Evolutionary conservation across 176 grass and related monocot genomes (phyloP), one percentile per base, ranked within the genome.

Genomic region (Lolium multiflorum): DNA sequence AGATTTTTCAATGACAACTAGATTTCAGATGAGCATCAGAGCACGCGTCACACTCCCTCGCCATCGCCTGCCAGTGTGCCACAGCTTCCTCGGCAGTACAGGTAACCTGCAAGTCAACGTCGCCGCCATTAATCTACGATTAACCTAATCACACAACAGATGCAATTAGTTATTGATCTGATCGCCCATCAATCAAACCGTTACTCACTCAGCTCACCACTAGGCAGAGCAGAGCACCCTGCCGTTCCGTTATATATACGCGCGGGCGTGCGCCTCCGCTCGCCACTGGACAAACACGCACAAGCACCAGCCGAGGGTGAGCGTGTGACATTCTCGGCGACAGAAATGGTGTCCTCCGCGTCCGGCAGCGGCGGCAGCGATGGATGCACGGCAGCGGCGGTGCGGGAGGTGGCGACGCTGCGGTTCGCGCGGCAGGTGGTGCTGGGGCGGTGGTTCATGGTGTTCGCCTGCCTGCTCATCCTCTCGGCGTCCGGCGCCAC

Each of bases 381-480:
- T 12, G 76, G 49, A 31, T 69, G 39, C 71, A 3, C 82, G 59
- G 52, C 55, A 60, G 17, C 72, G 35, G 25, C 17, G 75, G n/a
- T 26, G 49, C 2, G 15, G 41, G 66, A 51, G 78, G 55, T 88
- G 35, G 64, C 81, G 38, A 82, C 76, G 41, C 25, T 11, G 64
- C 62, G 80, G 76, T 95, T 95, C 76, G 85, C 65, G 49, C 74
- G 83, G 50, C 85, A 81, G 74, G 93, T 94, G 44, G 82, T 94
- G 50, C 69, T 81, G 0, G 93, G 93, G 8, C 82, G 93, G 0
- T 94, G 93, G 93, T 92, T 94, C 90, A 90, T 90, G 90, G 79
- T 94, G 66, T 94, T 94, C 55, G 90, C 93, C 8, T 94, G 89
- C 48, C 84, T 92, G 41, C 88, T 94, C 22, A 90, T 94, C 88